A percentile compares a stretch with the other conserved stretches of the same genome.
Conservation (phyloP, 306 rosid genomes). For the Argentina anserina region DNA sequence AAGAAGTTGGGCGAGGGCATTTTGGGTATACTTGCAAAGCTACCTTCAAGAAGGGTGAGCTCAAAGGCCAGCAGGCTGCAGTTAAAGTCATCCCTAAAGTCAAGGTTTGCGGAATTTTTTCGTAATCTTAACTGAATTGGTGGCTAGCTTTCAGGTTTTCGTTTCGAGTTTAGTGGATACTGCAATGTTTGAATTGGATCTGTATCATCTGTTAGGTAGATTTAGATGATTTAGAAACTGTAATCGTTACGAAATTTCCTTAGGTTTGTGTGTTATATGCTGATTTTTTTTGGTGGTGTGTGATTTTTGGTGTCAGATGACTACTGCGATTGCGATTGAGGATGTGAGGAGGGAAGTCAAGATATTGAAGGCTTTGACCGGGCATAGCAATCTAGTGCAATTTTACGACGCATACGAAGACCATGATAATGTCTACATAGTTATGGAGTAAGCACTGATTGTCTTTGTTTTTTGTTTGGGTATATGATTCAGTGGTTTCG, state of each 20-base stretch:
- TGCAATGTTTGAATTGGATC: constrained; percentile 13
- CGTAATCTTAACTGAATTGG: background rate
- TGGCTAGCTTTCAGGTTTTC: background rate
- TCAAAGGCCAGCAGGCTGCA: constrained; percentile 68
- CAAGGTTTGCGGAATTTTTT: constrained; percentile 48
- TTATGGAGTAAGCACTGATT: constrained; percentile 77
- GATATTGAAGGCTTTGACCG: constrained; percentile 84
- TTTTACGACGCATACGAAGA: constrained; percentile 87
- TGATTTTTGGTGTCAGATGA: constrained; percentile 60
- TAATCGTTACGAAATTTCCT: background rate
- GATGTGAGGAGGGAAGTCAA: constrained; percentile 96
- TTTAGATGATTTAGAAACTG: background rate
- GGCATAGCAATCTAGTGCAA: constrained; percentile 65
- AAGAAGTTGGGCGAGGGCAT: constrained; percentile 89
- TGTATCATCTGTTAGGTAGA: background rate
- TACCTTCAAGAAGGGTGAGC: constrained; percentile 62
- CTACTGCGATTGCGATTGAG: constrained; percentile 90
- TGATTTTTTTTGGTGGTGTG: constrained; percentile 16
- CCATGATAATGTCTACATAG: constrained; percentile 78
- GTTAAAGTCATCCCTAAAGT: constrained; percentile 87
- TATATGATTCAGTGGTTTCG: constrained; percentile 3
- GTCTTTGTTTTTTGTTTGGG: constrained; percentile 12
- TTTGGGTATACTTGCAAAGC: constrained; percentile 85
- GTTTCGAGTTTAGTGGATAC: background rate
- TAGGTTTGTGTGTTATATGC: background rate